These are phyloP conservation scores for Agapanthus africanus DNA, from an alignment of 106 monocot species.

Conservation along the genomic window DNA sequence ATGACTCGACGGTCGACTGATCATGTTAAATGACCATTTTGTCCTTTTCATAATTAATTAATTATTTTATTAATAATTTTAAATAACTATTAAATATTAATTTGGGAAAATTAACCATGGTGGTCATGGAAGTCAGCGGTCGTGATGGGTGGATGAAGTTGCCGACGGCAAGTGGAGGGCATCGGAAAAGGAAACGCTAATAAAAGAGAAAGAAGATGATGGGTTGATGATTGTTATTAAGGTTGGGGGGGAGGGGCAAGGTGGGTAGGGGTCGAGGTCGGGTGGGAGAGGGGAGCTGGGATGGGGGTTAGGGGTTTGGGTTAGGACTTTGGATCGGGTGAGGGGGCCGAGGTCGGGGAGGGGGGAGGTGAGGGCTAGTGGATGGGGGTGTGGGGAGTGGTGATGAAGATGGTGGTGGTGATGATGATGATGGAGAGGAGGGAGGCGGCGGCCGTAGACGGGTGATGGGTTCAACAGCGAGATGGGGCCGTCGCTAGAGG, in stretches of 20 bases:
- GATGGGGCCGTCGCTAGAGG: background rate
- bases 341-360: background rate
- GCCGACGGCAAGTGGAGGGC: background rate
- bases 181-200: background rate
- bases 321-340: too few relatives aligned
- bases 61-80: too few relatives aligned
- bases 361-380: background rate
- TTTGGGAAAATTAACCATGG: too few relatives aligned
- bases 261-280: background rate
- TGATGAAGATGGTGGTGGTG: conserved; percentile 1
- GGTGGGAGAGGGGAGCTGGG: background rate
- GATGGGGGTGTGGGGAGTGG: background rate
- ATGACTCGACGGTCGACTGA: too few relatives aligned
- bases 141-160: too few relatives aligned
- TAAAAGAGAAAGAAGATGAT: background rate
- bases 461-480: background rate
- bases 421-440: background rate
- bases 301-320: too few relatives aligned
- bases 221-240: too few relatives aligned
- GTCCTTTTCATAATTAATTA: too few relatives aligned
- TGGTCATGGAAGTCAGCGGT: too few relatives aligned
- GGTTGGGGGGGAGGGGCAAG: background rate
- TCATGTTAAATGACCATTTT: too few relatives aligned
- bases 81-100: too few relatives aligned
- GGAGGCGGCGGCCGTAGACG: background rate